Evolutionary conservation across 768 basidiomycete species (phyloP).

Genomic region (Suillus subluteus): DNA sequence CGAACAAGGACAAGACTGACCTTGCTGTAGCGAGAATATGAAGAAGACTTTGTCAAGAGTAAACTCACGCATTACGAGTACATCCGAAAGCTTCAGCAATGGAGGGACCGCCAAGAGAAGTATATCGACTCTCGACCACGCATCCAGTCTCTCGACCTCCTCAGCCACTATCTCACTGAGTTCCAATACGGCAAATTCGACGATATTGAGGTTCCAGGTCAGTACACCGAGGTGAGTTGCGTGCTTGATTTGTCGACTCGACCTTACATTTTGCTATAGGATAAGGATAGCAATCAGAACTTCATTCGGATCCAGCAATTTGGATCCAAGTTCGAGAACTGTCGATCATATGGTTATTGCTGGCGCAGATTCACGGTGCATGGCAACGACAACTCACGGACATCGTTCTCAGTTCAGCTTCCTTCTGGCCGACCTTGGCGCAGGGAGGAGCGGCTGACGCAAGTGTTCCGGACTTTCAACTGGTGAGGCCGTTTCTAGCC

Average conservation of each 20-base stretch:
- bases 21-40: slow-evolving; percentile 73
- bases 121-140: slow-evolving; percentile 82
- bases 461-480: slow-evolving; percentile 94
- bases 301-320: slow-evolving; percentile 93
- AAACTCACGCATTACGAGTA: slow-evolving; percentile 86
- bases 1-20: slow-evolving; percentile 2
- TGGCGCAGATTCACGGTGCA: slow-evolving; percentile 91
- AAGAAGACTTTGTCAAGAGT: slow-evolving; percentile 84
- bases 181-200: slow-evolving; percentile 98
- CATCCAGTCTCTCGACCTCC: slow-evolving; percentile 79
- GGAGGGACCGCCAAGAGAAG: slow-evolving; percentile 91
- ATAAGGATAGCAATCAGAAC: slow-evolving; percentile 91
- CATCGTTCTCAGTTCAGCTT: slow-evolving; percentile 89
- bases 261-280: slow-evolving; percentile 50
- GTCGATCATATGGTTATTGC: slow-evolving; percentile 81
- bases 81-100: slow-evolving; percentile 85
- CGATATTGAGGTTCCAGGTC: slow-evolving; percentile 98
- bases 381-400: slow-evolving; percentile 87
- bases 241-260: no score
- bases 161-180: slow-evolving; percentile 93
- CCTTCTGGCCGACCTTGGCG: slow-evolving; percentile 85
- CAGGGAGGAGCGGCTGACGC: slow-evolving; percentile 90
- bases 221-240: slow-evolving; percentile 87
- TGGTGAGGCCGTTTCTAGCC: slow-evolving; percentile 52
- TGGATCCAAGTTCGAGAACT: slow-evolving; percentile 87